Evolutionary conservation across 2,329 filamentous ascomycete genomes (phyloP).

Genomic region (Beauveria australis): DNA sequence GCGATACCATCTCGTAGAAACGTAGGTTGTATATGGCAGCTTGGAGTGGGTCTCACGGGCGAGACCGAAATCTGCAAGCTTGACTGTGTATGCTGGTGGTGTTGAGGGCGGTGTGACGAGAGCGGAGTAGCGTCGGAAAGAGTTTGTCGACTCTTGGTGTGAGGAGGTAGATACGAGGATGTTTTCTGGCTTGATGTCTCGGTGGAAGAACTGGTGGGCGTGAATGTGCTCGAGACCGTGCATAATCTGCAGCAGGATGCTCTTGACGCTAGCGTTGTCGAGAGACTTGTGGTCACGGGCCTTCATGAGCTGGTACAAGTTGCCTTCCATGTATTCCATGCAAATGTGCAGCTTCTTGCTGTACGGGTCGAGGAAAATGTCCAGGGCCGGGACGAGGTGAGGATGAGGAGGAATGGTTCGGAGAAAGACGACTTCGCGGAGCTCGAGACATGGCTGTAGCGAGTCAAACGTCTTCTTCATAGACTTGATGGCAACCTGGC

Average conservation of each 20-base stretch:
- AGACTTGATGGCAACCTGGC: conserved; percentile 93
- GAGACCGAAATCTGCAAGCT: conserved; percentile 96
- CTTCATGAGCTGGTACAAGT: conserved; percentile 98
- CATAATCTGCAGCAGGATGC: conserved; percentile 95
- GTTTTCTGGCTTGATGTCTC: conserved; percentile 98
- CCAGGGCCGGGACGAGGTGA: conserved; percentile 92
- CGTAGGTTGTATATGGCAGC: conserved; percentile 94
- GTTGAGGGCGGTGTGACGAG: conserved; percentile 92
- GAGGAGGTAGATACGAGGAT: conserved; percentile 92
- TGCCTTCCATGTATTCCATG: conserved; percentile 99
- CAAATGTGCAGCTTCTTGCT: conserved; percentile 94
- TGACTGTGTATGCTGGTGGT: conserved; percentile 88
- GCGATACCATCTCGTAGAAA: conserved; percentile 96
- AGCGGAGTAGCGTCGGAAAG: conserved; percentile 87
- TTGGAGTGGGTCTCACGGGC: conserved; percentile 97
- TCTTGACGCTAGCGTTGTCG: conserved; percentile 88
- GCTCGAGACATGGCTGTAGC: conserved; percentile 79
- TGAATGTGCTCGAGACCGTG: conserved; percentile 95
- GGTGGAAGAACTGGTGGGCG: conserved; percentile 94
- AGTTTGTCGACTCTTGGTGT: conserved; percentile 70
- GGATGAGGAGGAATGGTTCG: conserved; percentile 79
- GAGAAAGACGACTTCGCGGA: conserved; percentile 94
- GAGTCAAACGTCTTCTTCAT: conserved; percentile 99
- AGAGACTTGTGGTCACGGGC: conserved; percentile 90
- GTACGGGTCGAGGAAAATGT: conserved; percentile 95